Evolutionary conservation across 139 green algal species (phyloP).

Genomic region (Deuterostichococcus epilithicus): DNA sequence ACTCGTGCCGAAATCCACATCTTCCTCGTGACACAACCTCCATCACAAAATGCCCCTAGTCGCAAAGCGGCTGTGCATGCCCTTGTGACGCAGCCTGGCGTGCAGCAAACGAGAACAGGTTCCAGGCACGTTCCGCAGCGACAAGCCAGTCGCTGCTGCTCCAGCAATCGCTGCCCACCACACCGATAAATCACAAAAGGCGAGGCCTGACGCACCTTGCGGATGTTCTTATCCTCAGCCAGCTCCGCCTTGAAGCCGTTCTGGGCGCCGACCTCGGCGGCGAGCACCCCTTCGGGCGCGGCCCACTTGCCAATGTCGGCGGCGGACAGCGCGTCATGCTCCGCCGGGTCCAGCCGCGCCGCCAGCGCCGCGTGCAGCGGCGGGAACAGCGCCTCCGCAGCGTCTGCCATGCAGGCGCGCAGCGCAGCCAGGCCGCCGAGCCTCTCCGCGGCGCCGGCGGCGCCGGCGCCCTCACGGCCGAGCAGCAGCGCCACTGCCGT

Average conservation of each 20-base stretch:
- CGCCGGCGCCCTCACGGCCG: conserved; percentile 34
- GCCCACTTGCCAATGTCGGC: conserved; percentile 52
- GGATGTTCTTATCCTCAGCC: conserved; percentile 52
- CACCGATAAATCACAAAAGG: background rate
- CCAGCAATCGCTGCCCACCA: background rate
- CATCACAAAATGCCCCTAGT: no score
- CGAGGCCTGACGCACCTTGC: conserved; percentile 20
- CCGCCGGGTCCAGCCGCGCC: conserved; percentile 25
- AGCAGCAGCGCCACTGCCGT: conserved; percentile 27
- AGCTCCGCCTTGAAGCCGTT: conserved; percentile 49
- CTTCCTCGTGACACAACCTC: no score
- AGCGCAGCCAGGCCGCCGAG: conserved; percentile 48
- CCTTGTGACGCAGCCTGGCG: no score
- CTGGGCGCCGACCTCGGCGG: conserved; percentile 27
- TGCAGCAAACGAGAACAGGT: no score
- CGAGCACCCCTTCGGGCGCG: conserved; percentile 58
- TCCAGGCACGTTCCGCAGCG: no score
- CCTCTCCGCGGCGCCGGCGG: conserved; percentile 11
- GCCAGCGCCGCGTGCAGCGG: conserved; percentile 34
- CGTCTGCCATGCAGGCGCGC: conserved; percentile 37
- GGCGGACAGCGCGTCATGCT: conserved; percentile 52
- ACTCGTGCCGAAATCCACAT: background rate
- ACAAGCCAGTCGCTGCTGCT: background rate
- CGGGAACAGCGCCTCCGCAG: conserved; percentile 29
- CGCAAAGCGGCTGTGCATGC: no score